Percentiles rank a stretch among this genome's conserved stretches.
These are phyloP conservation scores for Piromyces finnis DNA, from an alignment of 192 early-diverging fungal species.

Conservation along the genomic window DNA sequence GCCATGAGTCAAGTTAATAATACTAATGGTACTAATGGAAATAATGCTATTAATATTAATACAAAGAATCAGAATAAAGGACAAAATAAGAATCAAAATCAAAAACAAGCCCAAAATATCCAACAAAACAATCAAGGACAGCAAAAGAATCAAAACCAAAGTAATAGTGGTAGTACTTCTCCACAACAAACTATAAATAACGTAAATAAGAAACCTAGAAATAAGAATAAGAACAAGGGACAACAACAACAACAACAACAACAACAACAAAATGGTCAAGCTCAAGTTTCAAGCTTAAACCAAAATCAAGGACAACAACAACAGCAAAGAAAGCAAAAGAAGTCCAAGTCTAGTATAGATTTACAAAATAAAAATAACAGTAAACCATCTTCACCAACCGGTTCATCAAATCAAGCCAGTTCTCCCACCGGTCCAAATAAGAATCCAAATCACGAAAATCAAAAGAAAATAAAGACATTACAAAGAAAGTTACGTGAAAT, in stretches of 20 bases:
- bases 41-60: background rate
- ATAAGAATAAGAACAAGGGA: background rate
- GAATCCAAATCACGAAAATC: conserved; percentile 36
- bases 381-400: background rate
- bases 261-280: background rate
- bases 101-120: background rate
- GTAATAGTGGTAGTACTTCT: background rate
- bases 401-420: background rate
- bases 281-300: background rate
- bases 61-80: background rate
- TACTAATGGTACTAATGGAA: background rate
- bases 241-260: background rate
- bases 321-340: background rate
- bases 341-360: background rate
- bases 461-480: conserved; percentile 73
- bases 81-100: background rate
- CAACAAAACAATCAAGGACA: background rate
- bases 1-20: background rate
- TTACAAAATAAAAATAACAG: background rate
- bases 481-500: conserved; percentile 91
- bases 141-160: background rate
- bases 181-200: background rate
- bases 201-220: background rate
- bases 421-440: background rate
- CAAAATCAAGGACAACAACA: background rate